phyloP scores from a whole-genome alignment of 352 stramenopile genomes.

The Pythium phragmiticola region DNA sequence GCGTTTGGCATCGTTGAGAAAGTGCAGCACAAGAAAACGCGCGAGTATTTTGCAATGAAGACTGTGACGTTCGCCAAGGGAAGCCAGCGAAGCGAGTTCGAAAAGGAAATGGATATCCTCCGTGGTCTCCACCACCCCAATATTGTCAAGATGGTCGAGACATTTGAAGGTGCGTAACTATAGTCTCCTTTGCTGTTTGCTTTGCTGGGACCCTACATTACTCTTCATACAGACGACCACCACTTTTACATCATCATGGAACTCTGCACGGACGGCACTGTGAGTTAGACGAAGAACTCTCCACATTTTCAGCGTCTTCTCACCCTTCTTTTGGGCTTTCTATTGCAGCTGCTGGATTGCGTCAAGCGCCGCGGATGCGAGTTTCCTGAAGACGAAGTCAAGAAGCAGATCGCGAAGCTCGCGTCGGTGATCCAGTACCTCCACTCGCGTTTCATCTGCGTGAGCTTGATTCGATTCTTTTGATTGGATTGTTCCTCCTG shows the following conservation, averaged over 20 bases:
- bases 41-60: constrained; percentile 79
- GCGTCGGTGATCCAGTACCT: constrained; percentile 81
- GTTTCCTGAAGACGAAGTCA: constrained; percentile 58
- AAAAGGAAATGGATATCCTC: constrained; percentile 77
- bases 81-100: constrained; percentile 66
- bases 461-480: constrained; percentile 26
- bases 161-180: constrained; percentile 41
- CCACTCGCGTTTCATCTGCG: constrained; percentile 79
- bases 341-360: constrained; percentile 50
- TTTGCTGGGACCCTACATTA: not conserved
- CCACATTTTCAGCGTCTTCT: not conserved
- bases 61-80: constrained; percentile 63
- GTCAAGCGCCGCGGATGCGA: constrained; percentile 47
- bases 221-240: constrained; percentile 32
- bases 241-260: constrained; percentile 90
- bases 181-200: not conserved
- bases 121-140: constrained; percentile 75
- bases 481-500: not conserved
- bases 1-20: constrained; percentile 78
- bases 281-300: constrained; percentile 16
- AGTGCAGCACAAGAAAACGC: constrained; percentile 65
- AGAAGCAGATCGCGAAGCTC: constrained; percentile 56
- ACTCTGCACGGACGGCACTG: constrained; percentile 62
- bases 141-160: constrained; percentile 81
- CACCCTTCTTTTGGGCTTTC: not conserved